A percentile compares a stretch with the other conserved stretches of the same genome.
Conservation (phyloP, 2,329 filamentous ascomycete genomes). For the Lachnellula subtilissima region DNA sequence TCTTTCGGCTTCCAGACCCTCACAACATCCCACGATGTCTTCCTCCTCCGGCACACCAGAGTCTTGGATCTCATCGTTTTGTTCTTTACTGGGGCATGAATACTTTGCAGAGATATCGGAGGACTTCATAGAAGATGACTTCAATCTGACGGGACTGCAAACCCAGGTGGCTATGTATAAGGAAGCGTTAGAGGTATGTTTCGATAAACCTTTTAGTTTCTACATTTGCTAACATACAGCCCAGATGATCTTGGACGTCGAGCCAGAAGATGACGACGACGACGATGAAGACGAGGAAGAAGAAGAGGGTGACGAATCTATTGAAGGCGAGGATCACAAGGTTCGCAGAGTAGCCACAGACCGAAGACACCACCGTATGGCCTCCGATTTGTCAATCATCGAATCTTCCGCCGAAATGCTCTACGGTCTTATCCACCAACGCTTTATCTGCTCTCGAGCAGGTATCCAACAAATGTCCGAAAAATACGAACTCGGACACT, state of each 20-base stretch:
- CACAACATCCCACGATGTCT: constrained; percentile 24
- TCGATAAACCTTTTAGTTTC: neutral
- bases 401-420: constrained; percentile 97
- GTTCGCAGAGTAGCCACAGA: constrained; percentile 48
- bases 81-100: constrained; percentile 90
- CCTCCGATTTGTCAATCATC: constrained; percentile 89
- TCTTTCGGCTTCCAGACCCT: neutral
- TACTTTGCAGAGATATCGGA: constrained; percentile 99
- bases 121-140: constrained; percentile 99
- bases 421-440: constrained; percentile 96
- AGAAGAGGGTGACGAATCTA: constrained; percentile 63
- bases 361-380: constrained; percentile 76
- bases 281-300: constrained; percentile 69
- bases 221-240: constrained; percentile 12
- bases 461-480: constrained; percentile 99
- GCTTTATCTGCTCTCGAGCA: constrained; percentile 93
- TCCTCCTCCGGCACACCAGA: constrained; percentile 46
- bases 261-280: constrained; percentile 90
- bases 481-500: constrained; percentile 96
- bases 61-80: constrained; percentile 98
- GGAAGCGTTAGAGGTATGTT: constrained; percentile 77
- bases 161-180: constrained; percentile 98
- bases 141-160: constrained; percentile 94
- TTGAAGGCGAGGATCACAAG: constrained; percentile 55
- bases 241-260: constrained; percentile 95